These are phyloP conservation scores for Phylloporus arenicola DNA, from an alignment of 768 basidiomycete genomes.

Conservation along the genomic window DNA sequence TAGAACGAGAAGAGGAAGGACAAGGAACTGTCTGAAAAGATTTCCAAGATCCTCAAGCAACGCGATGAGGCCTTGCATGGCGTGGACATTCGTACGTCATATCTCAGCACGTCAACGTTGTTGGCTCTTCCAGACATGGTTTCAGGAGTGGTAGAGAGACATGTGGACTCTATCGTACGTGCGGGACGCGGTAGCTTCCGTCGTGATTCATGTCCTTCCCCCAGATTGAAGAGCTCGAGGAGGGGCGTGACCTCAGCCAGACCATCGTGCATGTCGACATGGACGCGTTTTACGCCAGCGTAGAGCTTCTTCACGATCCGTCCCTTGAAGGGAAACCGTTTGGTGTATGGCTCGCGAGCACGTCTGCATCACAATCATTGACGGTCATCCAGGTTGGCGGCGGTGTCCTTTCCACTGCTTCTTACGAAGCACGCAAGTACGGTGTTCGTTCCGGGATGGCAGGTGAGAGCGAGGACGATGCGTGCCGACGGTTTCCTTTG, in stretches of 20 bases:
- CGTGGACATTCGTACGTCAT: slow-evolving; percentile 50
- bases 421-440: slow-evolving; percentile 86
- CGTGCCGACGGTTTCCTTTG: background rate
- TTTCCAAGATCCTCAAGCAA: slow-evolving; percentile 60
- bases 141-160: slow-evolving; percentile 54
- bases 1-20: slow-evolving; percentile 91
- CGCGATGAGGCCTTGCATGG: slow-evolving; percentile 54
- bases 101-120: background rate
- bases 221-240: slow-evolving; percentile 65
- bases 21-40: slow-evolving; percentile 73
- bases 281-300: slow-evolving; percentile 88
- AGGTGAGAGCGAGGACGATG: slow-evolving; percentile 38
- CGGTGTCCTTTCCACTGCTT: slow-evolving; percentile 84
- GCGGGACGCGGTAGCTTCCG: background rate
- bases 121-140: background rate
- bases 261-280: slow-evolving; percentile 92
- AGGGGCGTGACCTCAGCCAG: slow-evolving; percentile 72
- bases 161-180: slow-evolving; percentile 67
- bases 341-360: slow-evolving; percentile 41
- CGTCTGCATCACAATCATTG: slow-evolving; percentile 1
- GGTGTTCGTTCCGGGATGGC: slow-evolving; percentile 96
- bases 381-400: slow-evolving; percentile 54
- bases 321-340: slow-evolving; percentile 67
- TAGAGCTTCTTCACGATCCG: slow-evolving; percentile 65
- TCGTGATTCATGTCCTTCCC: background rate